phyloP scores from a whole-genome alignment of 768 basidiomycete genomes.

The Mycena capillaripes region DNA sequence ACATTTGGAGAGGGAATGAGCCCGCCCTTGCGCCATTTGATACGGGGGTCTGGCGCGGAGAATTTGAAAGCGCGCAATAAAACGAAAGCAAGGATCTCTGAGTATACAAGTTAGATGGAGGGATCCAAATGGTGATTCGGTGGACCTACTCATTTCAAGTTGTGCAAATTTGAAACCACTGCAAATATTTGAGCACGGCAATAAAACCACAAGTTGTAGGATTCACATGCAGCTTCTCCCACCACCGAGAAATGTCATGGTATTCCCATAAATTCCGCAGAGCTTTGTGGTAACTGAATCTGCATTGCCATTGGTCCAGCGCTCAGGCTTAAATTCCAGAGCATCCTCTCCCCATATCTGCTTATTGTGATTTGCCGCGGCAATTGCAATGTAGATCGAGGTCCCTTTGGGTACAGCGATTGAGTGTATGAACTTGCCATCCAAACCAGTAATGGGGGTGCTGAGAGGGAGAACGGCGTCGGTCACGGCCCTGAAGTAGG shows the following conservation, averaged over 20 bases:
- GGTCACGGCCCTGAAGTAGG: background rate
- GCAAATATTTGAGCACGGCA: background rate
- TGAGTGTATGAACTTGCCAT: background rate
- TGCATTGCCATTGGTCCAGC: background rate
- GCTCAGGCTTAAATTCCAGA: background rate
- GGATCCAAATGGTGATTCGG: too few relatives aligned
- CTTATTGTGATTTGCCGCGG: background rate
- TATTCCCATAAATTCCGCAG: background rate
- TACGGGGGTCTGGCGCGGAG: background rate
- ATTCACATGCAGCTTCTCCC: background rate
- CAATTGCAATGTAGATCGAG: background rate
- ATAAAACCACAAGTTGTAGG: too few relatives aligned
- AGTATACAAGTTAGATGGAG: too few relatives aligned
- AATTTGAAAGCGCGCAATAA: slow-evolving; percentile 5
- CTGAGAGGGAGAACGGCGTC: background rate
- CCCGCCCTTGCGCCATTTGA: background rate
- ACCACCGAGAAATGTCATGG: background rate
- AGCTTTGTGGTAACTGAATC: background rate
- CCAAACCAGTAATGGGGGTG: background rate
- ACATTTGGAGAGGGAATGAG: background rate
- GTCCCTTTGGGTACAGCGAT: background rate
- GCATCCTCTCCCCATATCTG: background rate
- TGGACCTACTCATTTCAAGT: background rate
- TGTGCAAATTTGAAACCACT: background rate
- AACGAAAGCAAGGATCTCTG: background rate